These are phyloP conservation scores for Santalum album DNA, from an alignment of 164 flowering plant species.

Conservation along the genomic window DNA sequence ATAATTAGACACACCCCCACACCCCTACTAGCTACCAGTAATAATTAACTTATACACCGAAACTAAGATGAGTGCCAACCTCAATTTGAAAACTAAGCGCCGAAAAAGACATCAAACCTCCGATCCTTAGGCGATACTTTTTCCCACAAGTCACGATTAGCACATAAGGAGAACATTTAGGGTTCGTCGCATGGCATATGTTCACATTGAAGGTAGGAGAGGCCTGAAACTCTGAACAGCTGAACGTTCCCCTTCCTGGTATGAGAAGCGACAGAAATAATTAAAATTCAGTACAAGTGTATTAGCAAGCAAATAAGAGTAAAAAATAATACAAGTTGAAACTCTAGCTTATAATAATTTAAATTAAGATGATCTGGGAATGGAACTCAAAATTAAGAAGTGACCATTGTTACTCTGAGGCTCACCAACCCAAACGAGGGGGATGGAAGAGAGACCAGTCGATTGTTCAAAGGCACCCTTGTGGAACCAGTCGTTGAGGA, in stretches of 20 bases:
- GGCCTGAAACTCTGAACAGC: conserved; percentile 33
- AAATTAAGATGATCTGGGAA: too few relatives aligned
- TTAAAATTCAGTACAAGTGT: neutral
- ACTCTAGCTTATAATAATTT: too few relatives aligned
- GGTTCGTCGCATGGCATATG: conserved; percentile 44
- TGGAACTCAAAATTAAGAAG: too few relatives aligned
- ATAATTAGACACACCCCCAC: too few relatives aligned
- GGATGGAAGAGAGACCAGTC: conserved; percentile 52
- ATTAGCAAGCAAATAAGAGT: too few relatives aligned
- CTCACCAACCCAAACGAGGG: conserved; percentile 77
- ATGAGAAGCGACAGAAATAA: conserved; percentile 62
- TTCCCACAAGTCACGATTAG: conserved; percentile 67
- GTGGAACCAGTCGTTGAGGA: conserved; percentile 90
- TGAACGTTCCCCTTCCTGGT: conserved; percentile 71
- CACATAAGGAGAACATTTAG: conserved; percentile 54
- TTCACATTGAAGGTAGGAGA: conserved; percentile 14
- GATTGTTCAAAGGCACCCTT: conserved; percentile 61
- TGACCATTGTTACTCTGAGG: conserved; percentile 51
- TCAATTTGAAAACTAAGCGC: conserved; percentile 76
- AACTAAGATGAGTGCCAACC: too few relatives aligned
- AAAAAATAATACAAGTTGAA: too few relatives aligned
- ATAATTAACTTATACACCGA: too few relatives aligned
- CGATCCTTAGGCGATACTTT: conserved; percentile 59
- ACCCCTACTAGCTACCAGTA: too few relatives aligned
- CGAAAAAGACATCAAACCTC: conserved; percentile 62